phyloP scores from a whole-genome alignment of 306 rosid genomes.

The Vigna radiata region DNA sequence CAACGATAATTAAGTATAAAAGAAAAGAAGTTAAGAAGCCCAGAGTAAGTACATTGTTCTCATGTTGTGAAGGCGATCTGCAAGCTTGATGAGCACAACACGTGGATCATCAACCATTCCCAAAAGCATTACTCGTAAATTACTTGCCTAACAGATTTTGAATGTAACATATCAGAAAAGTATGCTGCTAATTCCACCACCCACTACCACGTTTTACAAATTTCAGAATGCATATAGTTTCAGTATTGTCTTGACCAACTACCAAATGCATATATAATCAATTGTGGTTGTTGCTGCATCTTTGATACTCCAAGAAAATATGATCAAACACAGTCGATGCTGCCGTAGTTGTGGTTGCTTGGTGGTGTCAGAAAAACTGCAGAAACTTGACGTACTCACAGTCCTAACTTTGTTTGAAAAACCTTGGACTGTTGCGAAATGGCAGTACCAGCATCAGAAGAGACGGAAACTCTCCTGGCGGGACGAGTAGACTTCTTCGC shows the following conservation, averaged over 20 bases:
- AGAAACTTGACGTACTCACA: neutral
- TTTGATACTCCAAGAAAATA: neutral
- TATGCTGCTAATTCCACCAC: constrained; percentile 36
- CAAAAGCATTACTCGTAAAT: constrained; percentile 91
- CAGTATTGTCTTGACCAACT: constrained; percentile 30
- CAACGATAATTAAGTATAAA: too few relatives aligned
- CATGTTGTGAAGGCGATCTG: constrained; percentile 99
- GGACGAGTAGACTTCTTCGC: constrained; percentile 65
- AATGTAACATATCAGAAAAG: constrained; percentile 54
- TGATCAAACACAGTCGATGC: neutral
- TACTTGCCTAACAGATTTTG: constrained; percentile 76
- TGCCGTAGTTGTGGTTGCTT: neutral
- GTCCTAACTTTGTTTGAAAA: too few relatives aligned
- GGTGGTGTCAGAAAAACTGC: neutral
- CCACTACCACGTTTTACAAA: constrained; percentile 32
- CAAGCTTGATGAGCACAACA: constrained; percentile 97
- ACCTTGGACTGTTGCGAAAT: constrained; percentile 10
- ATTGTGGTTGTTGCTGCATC: neutral
- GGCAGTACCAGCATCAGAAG: constrained; percentile 32
- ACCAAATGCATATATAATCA: constrained; percentile 37
- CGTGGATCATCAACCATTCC: constrained; percentile 99
- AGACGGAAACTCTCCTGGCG: constrained; percentile 45
- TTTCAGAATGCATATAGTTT: constrained; percentile 32
- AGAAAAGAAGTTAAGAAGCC: constrained; percentile 33
- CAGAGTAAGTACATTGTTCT: constrained; percentile 83